Evolutionary conservation across 345 rosid species (phyloP).

Genomic region (Arabidopsis thaliana): DNA sequence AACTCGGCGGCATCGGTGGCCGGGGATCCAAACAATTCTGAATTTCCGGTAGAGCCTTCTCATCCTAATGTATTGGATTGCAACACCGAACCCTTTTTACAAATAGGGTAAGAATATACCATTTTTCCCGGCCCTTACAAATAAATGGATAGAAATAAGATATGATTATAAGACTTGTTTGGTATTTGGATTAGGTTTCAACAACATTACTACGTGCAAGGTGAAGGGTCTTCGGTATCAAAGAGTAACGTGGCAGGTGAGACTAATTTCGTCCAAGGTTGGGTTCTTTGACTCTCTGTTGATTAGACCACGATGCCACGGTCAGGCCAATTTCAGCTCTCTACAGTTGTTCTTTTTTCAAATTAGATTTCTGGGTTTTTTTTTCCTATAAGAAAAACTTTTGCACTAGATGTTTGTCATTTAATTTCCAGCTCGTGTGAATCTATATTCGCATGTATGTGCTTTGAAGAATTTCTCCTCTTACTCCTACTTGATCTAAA

Average conservation of each 20-base stretch:
- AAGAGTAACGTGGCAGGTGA: slow-evolving; percentile 57
- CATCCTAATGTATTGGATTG: slow-evolving; percentile 57
- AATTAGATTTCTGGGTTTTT: not conserved
- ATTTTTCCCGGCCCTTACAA: not conserved
- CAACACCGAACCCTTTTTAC: slow-evolving; percentile 67
- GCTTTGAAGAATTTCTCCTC: no score
- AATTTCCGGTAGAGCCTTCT: slow-evolving; percentile 57
- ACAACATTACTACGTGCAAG: slow-evolving; percentile 68
- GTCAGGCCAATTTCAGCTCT: slow-evolving; percentile 22
- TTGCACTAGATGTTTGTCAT: slow-evolving; percentile 16
- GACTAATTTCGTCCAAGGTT: slow-evolving; percentile 82
- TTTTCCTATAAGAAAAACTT: not conserved
- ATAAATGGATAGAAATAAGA: not conserved
- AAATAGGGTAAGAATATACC: slow-evolving; percentile 57
- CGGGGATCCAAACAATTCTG: slow-evolving; percentile 40
- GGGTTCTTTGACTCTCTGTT: slow-evolving; percentile 63
- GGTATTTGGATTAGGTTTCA: slow-evolving; percentile 45
- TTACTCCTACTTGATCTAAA: not conserved
- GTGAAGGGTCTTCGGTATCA: slow-evolving; percentile 65
- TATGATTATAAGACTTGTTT: slow-evolving; percentile 1
- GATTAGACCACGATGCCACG: slow-evolving; percentile 27
- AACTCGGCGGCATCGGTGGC: slow-evolving; percentile 46
- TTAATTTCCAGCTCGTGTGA: slow-evolving; percentile 2
- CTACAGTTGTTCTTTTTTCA: not conserved
- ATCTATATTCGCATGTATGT: not conserved